Percentiles rank a stretch among this genome's conserved stretches.
Evolutionary conservation across 106 monocot species (phyloP).

Genomic region (Agapanthus africanus): DNA sequence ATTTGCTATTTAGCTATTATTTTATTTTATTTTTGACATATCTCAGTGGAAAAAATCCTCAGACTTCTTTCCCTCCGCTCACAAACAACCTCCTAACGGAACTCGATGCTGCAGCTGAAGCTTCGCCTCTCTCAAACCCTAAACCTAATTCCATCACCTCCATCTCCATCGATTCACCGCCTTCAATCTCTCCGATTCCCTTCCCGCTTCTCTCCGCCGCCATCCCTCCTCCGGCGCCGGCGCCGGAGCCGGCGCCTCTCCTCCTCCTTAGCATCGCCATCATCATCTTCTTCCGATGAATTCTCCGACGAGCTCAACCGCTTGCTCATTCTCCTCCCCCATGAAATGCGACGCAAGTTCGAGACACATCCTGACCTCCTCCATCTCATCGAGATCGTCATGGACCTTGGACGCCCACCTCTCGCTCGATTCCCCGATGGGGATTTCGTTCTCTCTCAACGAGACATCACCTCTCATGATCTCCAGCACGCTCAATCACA

Average conservation of each 20-base stretch:
- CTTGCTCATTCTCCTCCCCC: slow-evolving; percentile 64
- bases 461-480: slow-evolving; percentile 43
- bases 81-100: too few species aligned
- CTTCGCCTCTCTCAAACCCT: too few species aligned
- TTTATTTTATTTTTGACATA: too few species aligned
- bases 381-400: slow-evolving; percentile 71
- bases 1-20: too few species aligned
- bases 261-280: too few species aligned
- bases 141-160: background rate
- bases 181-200: background rate
- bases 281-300: background rate
- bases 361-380: slow-evolving; percentile 40
- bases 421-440: slow-evolving; percentile 94
- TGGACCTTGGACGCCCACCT: slow-evolving; percentile 82
- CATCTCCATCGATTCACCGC: too few species aligned
- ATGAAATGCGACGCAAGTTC: slow-evolving; percentile 41
- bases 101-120: too few species aligned
- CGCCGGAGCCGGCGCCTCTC: background rate
- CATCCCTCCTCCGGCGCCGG: background rate
- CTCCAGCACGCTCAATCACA: slow-evolving; percentile 59
- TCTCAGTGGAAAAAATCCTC: too few species aligned
- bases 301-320: slow-evolving; percentile 47
- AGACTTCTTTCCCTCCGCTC: too few species aligned
- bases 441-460: slow-evolving; percentile 68
- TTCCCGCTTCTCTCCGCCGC: background rate